Base-by-base conservation (phyloP, 75 land plant species). In the Chamaecyparis obtusa region DNA sequence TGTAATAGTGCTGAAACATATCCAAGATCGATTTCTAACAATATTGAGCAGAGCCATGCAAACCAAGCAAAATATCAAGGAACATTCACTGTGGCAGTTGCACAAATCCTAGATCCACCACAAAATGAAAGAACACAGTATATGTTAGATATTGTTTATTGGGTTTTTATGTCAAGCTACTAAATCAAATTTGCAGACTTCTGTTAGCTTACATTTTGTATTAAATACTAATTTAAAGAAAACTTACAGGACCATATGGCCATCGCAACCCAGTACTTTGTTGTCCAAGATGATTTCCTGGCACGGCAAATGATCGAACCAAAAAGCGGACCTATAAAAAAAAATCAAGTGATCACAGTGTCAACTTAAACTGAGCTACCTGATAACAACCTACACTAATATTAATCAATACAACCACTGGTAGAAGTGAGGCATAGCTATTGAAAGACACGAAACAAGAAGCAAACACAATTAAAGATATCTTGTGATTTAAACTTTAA, bases 221-320 rank as follows among this genome's bases (percentile, higher is more conserved):
- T 44, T 32, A 44, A 41, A 30, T 44, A 44, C n/a, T 27, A 19
- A 27, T 27, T 24, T 32, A 69, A 19, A 60, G 46, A 54, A 39
- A 36, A 75, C 95, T 94, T 92, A 97, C 99, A 37, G 99, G 97
- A 89, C 99, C 99, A 95, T 95, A 98, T 81, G 99, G 99, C 99
- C 99, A 98, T 32, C 99, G 94, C 75, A 89, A 94, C 48, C 99
- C 99, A 87, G 92, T 89, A 88, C 99, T 96, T 85, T 97, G 96
- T 86, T 98, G 99, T 48, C 99, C 99, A 83, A 93, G 89, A 93
- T 98, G 99, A 91, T 98, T 97, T 72, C 99, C 99, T 76, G 99
- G 99, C 83, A 97, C 93, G 78, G 91, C 95, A 92, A 98, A 98
- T 17, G 99, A 98, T 88, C 94, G 87, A 67, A 96, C 97, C 51